Conservation (phyloP, 768 basidiomycete genomes). For the Amanita polypyramis region DNA sequence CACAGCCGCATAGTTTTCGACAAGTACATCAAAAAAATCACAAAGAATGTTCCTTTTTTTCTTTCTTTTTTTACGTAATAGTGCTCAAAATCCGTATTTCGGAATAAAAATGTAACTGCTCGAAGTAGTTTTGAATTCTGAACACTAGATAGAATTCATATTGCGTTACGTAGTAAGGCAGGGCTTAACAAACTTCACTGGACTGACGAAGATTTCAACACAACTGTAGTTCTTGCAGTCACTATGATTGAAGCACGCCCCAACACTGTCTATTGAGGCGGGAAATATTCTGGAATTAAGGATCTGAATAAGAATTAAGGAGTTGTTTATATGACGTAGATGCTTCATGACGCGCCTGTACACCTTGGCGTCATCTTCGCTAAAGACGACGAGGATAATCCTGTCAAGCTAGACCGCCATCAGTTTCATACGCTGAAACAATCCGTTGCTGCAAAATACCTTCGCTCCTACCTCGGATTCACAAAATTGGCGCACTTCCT, state of each 20-base stretch:
- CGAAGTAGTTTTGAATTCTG: too few species aligned
- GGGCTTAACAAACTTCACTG: background rate
- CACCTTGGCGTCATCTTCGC: conserved; percentile 46
- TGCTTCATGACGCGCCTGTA: conserved; percentile 44
- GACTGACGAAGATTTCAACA: background rate
- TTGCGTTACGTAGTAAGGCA: too few species aligned
- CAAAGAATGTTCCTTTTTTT: background rate
- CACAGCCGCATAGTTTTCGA: background rate
- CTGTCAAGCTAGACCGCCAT: conserved; percentile 42
- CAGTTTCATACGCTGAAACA: background rate
- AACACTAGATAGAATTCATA: too few species aligned
- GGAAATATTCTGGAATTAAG: conserved; percentile 60
- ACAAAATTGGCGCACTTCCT: conserved; percentile 42
- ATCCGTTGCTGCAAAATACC: conserved; percentile 17
- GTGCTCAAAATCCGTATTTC: background rate
- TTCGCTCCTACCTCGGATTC: conserved; percentile 41
- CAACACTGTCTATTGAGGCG: conserved; percentile 18
- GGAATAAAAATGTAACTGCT: too few species aligned
- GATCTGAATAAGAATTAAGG: conserved; percentile 14
- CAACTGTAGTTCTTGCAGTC: background rate
- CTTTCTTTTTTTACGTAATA: background rate
- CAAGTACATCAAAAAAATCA: background rate
- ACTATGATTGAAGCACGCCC: background rate
- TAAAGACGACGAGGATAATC: conserved; percentile 69
- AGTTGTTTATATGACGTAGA: background rate